Evolutionary conservation across 1,284 basidiomycete species (phyloP).

Genomic region (Psilocybe mexicana): DNA sequence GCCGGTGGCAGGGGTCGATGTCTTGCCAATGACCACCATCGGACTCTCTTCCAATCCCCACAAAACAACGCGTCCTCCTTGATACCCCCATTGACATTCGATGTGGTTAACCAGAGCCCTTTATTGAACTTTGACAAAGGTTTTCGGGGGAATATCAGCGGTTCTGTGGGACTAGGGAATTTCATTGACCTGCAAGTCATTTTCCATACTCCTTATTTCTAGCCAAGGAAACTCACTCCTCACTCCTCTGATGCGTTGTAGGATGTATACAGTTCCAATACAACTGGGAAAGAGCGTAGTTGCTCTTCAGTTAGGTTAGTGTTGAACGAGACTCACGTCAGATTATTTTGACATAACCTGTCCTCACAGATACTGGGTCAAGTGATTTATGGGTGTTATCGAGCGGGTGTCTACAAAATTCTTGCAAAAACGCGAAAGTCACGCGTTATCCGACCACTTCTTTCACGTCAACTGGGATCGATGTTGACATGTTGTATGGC

Average conservation of each 20-base stretch:
- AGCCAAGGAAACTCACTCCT: not conserved
- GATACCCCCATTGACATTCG: not conserved
- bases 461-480: conserved; percentile 34
- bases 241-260: conserved; percentile 9
- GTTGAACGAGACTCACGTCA: not conserved
- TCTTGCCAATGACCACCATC: not conserved
- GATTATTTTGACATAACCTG: not conserved
- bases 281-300: conserved; percentile 32
- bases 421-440: conserved; percentile 27
- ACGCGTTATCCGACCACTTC: conserved; percentile 36
- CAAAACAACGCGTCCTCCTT: not conserved
- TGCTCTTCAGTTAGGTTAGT: conserved; percentile 38
- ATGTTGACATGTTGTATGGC: conserved; percentile 49
- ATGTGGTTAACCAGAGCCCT: not conserved
- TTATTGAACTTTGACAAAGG: not conserved
- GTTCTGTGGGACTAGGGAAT: conserved; percentile 4
- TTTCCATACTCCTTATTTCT: not conserved
- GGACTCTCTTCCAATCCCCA: not conserved
- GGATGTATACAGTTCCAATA: conserved; percentile 38
- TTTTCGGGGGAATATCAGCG: not conserved
- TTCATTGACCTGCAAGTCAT: conserved; percentile 4
- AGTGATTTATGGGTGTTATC: conserved; percentile 56
- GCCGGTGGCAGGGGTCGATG: not conserved
- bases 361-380: conserved; percentile 51
- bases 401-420: conserved; percentile 34